Evolutionary conservation across 1,139 yeast species (phyloP).

Genomic region (Petasospora fabianii): DNA sequence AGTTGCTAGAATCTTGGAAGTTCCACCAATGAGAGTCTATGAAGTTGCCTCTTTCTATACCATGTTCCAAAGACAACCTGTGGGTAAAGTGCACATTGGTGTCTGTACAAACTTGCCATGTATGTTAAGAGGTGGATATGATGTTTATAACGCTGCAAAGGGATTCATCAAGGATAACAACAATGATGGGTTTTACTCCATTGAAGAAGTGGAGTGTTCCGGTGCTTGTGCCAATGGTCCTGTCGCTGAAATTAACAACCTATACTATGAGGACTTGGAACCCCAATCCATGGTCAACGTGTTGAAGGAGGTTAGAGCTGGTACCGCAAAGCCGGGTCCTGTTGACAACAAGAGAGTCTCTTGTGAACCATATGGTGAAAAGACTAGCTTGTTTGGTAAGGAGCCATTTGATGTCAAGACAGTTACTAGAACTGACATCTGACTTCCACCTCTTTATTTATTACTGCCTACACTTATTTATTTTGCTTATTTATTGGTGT

Average conservation of each 20-base stretch:
- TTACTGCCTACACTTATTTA: too few relatives aligned
- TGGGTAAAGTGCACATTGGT: constrained; percentile 82
- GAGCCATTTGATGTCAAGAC: constrained; percentile 69
- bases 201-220: constrained; percentile 86
- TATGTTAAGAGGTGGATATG: constrained; percentile 80
- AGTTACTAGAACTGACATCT: constrained; percentile 47
- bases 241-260: constrained; percentile 82
- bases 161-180: constrained; percentile 76
- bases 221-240: constrained; percentile 95
- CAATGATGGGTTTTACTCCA: constrained; percentile 68
- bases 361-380: constrained; percentile 78
- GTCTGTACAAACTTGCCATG: constrained; percentile 92
- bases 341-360: constrained; percentile 56
- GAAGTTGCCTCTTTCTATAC: constrained; percentile 93
- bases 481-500: too few relatives aligned
- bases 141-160: constrained; percentile 66
- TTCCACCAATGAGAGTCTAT: constrained; percentile 95
- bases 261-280: constrained; percentile 79
- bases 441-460: constrained; percentile 1
- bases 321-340: constrained; percentile 66
- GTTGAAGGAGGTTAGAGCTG: constrained; percentile 61
- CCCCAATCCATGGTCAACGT: constrained; percentile 59
- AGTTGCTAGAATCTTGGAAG: constrained; percentile 78
- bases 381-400: constrained; percentile 55
- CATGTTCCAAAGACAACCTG: constrained; percentile 85